These are phyloP conservation scores for Parathielavia hyrcaniae DNA, from an alignment of 495 filamentous ascomycete species.

Conservation along the genomic window DNA sequence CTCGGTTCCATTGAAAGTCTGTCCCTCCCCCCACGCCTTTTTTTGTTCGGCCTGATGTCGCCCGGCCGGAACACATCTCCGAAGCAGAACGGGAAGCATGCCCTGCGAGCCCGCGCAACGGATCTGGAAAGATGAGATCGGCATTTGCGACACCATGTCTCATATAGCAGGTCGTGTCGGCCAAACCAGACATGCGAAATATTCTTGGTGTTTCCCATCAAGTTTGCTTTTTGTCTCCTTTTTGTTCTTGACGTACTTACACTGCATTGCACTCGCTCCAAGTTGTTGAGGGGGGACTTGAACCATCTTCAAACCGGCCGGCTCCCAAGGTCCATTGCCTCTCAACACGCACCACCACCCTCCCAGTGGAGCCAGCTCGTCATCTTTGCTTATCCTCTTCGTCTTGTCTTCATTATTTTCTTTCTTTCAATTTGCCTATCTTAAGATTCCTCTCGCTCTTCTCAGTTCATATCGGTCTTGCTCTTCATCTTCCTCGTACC, in stretches of 20 bases:
- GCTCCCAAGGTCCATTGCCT: not conserved
- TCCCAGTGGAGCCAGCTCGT: constrained; percentile 12
- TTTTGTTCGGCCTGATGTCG: not conserved
- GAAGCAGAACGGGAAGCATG: not conserved
- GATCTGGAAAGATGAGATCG: constrained; percentile 24
- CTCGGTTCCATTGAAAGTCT: not conserved
- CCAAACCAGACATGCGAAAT: constrained; percentile 11
- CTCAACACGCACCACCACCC: not conserved
- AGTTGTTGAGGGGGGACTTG: not conserved
- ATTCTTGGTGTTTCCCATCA: constrained; percentile 5
- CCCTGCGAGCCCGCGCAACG: not conserved
- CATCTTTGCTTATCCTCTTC: constrained; percentile 2
- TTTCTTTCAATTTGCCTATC: no score
- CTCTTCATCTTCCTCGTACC: no score
- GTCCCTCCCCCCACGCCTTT: not conserved
- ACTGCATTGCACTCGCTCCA: no score
- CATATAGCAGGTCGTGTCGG: constrained; percentile 16
- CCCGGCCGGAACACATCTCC: not conserved
- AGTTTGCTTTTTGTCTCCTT: constrained; percentile 9
- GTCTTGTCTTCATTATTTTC: no score
- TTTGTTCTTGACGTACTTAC: not conserved
- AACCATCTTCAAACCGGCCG: not conserved
- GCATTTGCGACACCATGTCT: constrained; percentile 32
- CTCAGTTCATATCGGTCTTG: no score
- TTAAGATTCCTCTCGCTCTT: no score